Evolutionary conservation across 1,284 basidiomycete species (phyloP).

Genomic region (Phellinidium pouzarii): DNA sequence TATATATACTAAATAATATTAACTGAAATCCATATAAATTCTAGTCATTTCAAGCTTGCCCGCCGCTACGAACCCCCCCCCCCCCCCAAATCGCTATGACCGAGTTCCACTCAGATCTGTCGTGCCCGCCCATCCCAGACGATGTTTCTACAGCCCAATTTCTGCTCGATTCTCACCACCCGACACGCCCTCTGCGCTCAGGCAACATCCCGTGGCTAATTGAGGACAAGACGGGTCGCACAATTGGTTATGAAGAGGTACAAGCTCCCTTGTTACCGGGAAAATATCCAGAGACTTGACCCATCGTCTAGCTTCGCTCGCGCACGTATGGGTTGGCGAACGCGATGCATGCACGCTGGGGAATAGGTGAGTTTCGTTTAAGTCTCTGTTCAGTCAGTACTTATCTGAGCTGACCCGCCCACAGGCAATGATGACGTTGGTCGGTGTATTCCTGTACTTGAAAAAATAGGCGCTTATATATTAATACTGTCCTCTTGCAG

Average conservation of each 20-base stretch:
- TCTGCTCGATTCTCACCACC: constrained; percentile 50
- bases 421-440: constrained; percentile 42
- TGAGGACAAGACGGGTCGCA: constrained; percentile 52
- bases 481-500: constrained; percentile 29
- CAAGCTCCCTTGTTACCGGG: constrained; percentile 9
- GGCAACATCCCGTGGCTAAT: constrained; percentile 52
- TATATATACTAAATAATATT: no score
- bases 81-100: constrained; percentile 29
- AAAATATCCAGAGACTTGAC: no score
- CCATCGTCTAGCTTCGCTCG: constrained; percentile 33
- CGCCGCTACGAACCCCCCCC: neutral
- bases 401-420: neutral
- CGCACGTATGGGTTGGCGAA: constrained; percentile 59
- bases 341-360: constrained; percentile 47
- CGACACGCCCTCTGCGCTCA: constrained; percentile 40
- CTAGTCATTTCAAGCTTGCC: no score
- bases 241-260: constrained; percentile 45
- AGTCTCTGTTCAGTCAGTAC: neutral
- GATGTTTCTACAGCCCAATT: constrained; percentile 71
- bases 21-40: no score
- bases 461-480: neutral
- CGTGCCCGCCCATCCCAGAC: constrained; percentile 54
- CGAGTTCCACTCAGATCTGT: constrained; percentile 36
- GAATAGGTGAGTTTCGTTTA: constrained; percentile 29
- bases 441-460: constrained; percentile 28